These are phyloP conservation scores for Flaveria trinervia DNA, from an alignment of 129 eudicot genomes.

Conservation along the genomic window DNA sequence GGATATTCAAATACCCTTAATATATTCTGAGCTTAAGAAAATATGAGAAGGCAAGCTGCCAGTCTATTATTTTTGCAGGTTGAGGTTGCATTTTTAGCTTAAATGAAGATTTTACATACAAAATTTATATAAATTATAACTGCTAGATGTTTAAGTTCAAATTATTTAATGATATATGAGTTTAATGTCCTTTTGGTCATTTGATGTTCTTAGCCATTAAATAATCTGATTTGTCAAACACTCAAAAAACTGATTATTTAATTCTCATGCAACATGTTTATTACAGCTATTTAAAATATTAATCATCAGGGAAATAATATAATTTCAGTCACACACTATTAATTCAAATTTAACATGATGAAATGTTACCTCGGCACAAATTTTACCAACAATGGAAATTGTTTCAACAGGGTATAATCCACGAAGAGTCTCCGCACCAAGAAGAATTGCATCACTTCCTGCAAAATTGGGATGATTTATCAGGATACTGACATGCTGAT, in stretches of 20 bases:
- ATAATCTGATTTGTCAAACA: background rate
- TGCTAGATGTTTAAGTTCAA: too few relatives aligned
- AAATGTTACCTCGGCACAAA: constrained; percentile 64
- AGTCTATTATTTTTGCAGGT: background rate
- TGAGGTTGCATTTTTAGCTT: background rate
- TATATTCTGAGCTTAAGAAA: background rate
- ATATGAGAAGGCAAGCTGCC: background rate
- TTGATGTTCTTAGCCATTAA: background rate
- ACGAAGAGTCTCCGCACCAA: constrained; percentile 78
- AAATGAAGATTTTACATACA: background rate
- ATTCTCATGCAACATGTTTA: background rate
- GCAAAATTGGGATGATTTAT: constrained; percentile 22
- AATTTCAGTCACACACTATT: background rate
- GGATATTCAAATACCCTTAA: background rate
- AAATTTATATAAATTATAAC: too few relatives aligned
- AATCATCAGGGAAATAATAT: background rate
- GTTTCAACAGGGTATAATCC: constrained; percentile 72
- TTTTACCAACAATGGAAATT: constrained; percentile 60
- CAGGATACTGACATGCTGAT: background rate
- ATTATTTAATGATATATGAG: too few relatives aligned
- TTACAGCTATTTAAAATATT: background rate
- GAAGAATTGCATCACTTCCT: constrained; percentile 85
- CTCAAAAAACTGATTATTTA: background rate
- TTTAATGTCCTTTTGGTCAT: too few relatives aligned
- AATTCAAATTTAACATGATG: background rate